A percentile compares a stretch with the other conserved stretches of the same genome.
These are phyloP conservation scores for Ogataea pilisensis DNA, from an alignment of 805 yeast genomes.

Conservation along the genomic window DNA sequence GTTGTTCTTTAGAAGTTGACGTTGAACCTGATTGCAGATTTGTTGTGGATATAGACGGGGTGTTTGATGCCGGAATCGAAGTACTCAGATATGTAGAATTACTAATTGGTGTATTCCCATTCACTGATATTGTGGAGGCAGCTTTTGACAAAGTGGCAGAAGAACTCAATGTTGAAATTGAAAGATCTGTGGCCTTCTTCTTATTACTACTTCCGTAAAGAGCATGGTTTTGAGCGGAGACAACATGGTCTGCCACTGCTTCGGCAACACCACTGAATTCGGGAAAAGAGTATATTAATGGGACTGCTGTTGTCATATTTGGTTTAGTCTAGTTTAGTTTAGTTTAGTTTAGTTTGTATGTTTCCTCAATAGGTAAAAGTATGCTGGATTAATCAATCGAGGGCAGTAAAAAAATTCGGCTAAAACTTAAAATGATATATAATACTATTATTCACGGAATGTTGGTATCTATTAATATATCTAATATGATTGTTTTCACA, in stretches of 20 bases:
- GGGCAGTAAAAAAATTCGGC: no score
- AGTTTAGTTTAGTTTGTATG: no score
- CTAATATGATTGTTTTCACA: no score
- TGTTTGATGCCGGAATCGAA: conserved; percentile 3
- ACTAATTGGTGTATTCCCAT: conserved; percentile 5
- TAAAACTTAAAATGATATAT: no score
- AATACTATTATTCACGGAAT: no score
- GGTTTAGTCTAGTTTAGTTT: no score
- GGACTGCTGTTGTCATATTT: conserved; percentile 88
- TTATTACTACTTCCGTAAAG: conserved; percentile 34
- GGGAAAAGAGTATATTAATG: conserved; percentile 88
- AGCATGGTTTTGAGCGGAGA: conserved; percentile 79
- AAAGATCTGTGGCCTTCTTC: conserved; percentile 6
- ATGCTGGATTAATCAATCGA: no score
- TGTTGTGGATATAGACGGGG: no score
- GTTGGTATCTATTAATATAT: no score
- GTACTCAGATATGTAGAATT: background rate
- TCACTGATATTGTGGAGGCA: conserved; percentile 10
- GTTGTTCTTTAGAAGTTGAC: conserved; percentile 27
- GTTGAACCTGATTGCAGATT: no score
- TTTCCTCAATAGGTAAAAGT: no score
- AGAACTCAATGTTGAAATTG: conserved; percentile 1
- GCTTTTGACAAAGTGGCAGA: conserved; percentile 8
- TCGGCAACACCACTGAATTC: conserved; percentile 89
- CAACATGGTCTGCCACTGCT: conserved; percentile 93